Conservation (phyloP, 331 rosid genomes). For the Saraca asoca region DNA sequence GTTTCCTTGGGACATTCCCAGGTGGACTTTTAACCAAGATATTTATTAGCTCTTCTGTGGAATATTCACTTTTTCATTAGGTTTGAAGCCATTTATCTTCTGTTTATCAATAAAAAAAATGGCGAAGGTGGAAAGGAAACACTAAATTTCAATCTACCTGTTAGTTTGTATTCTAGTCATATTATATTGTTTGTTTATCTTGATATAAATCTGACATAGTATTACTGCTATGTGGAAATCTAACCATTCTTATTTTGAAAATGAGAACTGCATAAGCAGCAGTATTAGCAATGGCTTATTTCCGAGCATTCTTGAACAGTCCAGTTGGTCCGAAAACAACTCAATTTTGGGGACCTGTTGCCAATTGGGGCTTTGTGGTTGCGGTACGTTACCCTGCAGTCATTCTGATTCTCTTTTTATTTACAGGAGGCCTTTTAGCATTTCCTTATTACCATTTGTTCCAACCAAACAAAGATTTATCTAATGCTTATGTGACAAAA, state of each 20-base stretch:
- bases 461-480: neutral
- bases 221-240: neutral
- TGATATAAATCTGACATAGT: neutral
- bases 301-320: slow-evolving; percentile 87
- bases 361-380: slow-evolving; percentile 94
- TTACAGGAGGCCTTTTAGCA: neutral
- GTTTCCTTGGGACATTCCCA: neutral
- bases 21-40: neutral
- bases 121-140: neutral
- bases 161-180: slow-evolving; percentile 4
- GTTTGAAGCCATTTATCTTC: neutral
- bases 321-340: slow-evolving; percentile 92
- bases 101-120: neutral
- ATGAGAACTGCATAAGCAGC: slow-evolving; percentile 27
- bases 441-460: slow-evolving; percentile 4
- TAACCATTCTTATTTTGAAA: slow-evolving; percentile 29
- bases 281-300: slow-evolving; percentile 60
- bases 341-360: slow-evolving; percentile 98
- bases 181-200: neutral
- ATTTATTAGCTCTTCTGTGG: neutral
- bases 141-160: neutral
- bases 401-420: slow-evolving; percentile 7
- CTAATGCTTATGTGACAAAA: slow-evolving; percentile 2
- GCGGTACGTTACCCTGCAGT: slow-evolving; percentile 59
- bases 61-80: neutral